Evolutionary conservation across 148 eudicot genomes (phyloP).

Genomic region (Chenopodium formosanum): DNA sequence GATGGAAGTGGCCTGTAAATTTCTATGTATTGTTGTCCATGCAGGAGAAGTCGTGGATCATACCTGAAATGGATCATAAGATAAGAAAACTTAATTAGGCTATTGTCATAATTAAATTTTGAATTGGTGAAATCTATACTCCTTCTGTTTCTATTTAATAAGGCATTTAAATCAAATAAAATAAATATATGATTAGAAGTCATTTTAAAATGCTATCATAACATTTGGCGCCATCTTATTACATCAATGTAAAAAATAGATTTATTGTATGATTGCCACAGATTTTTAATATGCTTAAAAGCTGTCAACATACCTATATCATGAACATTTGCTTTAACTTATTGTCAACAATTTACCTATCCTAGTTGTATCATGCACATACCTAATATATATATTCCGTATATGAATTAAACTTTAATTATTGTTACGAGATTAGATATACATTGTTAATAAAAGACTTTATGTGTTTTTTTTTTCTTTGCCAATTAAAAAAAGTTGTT

Average conservation of each 20-base stretch:
- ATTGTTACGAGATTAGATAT: no score
- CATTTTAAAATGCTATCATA: not conserved
- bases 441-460: no score
- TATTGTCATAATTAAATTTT: not conserved
- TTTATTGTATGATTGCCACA: not conserved
- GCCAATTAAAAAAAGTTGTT: no score
- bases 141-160: not conserved
- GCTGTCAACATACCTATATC: no score
- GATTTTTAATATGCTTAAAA: no score
- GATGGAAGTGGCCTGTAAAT: slow-evolving; percentile 87
- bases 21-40: slow-evolving; percentile 91
- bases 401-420: no score
- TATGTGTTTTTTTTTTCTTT: no score
- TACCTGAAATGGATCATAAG: slow-evolving; percentile 40
- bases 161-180: not conserved
- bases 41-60: slow-evolving; percentile 83
- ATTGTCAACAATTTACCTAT: no score
- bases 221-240: not conserved
- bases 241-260: not conserved
- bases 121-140: not conserved
- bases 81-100: slow-evolving; percentile 12
- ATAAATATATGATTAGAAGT: no score
- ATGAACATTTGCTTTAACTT: no score
- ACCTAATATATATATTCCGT: no score
- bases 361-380: no score